Evolutionary conservation across 768 basidiomycete species (phyloP).

Genomic region (Agrocybe pediades): DNA sequence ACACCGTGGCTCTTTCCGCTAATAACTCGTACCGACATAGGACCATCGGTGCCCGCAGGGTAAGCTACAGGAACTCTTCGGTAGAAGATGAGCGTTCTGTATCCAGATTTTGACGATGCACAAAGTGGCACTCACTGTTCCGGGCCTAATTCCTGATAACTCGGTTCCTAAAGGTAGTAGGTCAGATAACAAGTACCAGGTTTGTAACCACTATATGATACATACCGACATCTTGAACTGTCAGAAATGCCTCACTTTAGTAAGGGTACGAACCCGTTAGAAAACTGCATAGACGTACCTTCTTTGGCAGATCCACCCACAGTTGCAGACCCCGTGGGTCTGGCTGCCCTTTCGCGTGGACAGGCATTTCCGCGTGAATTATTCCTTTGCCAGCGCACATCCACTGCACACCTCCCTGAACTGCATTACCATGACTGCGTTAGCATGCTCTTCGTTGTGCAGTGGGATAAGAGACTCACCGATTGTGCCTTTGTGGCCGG

Average conservation of each 20-base stretch:
- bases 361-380: slow-evolving; percentile 89
- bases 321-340: slow-evolving; percentile 86
- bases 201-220: background rate
- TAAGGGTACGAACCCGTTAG: slow-evolving; percentile 6
- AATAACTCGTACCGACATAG: slow-evolving; percentile 77
- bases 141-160: slow-evolving; percentile 81
- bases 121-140: slow-evolving; percentile 39
- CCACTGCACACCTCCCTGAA: slow-evolving; percentile 91
- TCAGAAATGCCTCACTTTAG: slow-evolving; percentile 15
- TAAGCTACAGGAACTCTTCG: slow-evolving; percentile 71
- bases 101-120: background rate
- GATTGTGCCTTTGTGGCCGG: slow-evolving; percentile 79
- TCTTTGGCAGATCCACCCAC: slow-evolving; percentile 81
- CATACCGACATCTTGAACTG: slow-evolving; percentile 77
- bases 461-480: slow-evolving; percentile 23
- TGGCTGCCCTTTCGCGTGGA: slow-evolving; percentile 63
- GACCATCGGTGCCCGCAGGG: slow-evolving; percentile 69
- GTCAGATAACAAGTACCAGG: too few species aligned
- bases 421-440: slow-evolving; percentile 21
- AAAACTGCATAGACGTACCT: slow-evolving; percentile 35
- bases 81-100: background rate
- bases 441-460: background rate
- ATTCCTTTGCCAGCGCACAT: slow-evolving; percentile 87
- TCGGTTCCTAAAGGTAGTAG: slow-evolving; percentile 57
- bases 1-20: slow-evolving; percentile 87